Evolutionary conservation across 106 monocot genomes (phyloP).

Genomic region (Cymbidium sinense): DNA sequence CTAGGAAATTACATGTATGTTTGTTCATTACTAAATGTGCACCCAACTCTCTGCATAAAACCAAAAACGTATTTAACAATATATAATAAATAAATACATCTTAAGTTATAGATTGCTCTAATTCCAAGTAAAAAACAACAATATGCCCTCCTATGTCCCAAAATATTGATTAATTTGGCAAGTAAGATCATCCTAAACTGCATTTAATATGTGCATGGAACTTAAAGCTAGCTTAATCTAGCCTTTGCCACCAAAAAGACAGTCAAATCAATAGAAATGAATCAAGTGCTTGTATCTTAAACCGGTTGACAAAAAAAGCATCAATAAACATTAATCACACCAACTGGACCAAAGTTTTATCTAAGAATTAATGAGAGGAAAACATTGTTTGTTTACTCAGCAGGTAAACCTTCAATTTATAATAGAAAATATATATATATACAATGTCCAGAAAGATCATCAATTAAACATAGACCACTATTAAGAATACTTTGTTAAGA

Average conservation of each 20-base stretch:
- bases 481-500: no score
- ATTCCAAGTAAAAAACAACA: not conserved
- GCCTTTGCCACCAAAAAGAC: not conserved
- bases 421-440: no score
- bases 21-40: not conserved
- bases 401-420: no score
- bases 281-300: not conserved
- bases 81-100: not conserved
- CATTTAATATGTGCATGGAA: not conserved
- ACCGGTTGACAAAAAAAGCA: not conserved
- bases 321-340: no score
- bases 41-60: not conserved
- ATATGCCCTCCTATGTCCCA: not conserved
- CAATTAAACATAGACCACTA: no score
- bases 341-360: no score
- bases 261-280: not conserved
- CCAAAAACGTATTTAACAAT: not conserved
- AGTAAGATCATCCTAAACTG: not conserved
- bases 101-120: constrained; percentile 1
- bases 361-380: no score
- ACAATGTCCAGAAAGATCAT: no score
- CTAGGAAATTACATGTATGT: not conserved
- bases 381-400: no score
- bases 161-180: not conserved
- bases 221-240: not conserved